These are phyloP conservation scores for Starmerella etchellsii DNA, from an alignment of 805 yeast genomes.

Conservation along the genomic window DNA sequence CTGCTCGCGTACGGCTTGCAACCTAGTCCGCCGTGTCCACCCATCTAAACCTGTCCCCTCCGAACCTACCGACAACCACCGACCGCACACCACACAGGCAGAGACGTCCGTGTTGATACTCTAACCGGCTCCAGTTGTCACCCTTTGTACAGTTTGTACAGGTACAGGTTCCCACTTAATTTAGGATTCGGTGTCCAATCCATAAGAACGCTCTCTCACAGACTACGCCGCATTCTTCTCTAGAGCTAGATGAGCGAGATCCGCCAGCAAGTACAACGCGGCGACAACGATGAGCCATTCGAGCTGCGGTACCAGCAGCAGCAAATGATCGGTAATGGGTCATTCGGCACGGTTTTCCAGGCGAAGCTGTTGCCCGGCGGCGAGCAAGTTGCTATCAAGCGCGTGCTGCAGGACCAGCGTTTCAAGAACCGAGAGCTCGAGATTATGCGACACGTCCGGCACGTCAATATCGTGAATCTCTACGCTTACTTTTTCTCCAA, in stretches of 20 bases:
- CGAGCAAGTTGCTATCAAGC: slow-evolving; percentile 80
- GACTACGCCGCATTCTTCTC: too few relatives aligned
- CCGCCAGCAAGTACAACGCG: slow-evolving; percentile 58
- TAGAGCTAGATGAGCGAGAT: slow-evolving; percentile 22
- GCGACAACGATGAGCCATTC: slow-evolving; percentile 49
- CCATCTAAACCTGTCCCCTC: too few relatives aligned
- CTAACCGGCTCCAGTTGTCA: too few relatives aligned
- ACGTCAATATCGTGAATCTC: slow-evolving; percentile 76
- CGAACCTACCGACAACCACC: too few relatives aligned
- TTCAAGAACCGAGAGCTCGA: slow-evolving; percentile 94
- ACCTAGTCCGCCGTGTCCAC: too few relatives aligned
- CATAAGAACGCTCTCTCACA: too few relatives aligned
- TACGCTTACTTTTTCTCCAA: slow-evolving; percentile 74
- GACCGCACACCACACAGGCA: too few relatives aligned
- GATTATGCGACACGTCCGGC: slow-evolving; percentile 81
- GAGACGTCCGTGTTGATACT: too few relatives aligned
- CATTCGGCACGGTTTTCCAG: slow-evolving; percentile 97
- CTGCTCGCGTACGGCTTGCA: too few relatives aligned
- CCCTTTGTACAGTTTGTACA: too few relatives aligned
- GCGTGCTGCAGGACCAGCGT: slow-evolving; percentile 90
- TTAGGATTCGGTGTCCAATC: too few relatives aligned
- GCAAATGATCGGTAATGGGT: slow-evolving; percentile 94
- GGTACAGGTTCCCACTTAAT: too few relatives aligned
- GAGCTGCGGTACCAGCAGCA: slow-evolving; percentile 66
- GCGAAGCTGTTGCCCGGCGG: slow-evolving; percentile 63